Evolutionary conservation across 208 protist species (phyloP).

Genomic region (Herpetomonas samuelpessoai): DNA sequence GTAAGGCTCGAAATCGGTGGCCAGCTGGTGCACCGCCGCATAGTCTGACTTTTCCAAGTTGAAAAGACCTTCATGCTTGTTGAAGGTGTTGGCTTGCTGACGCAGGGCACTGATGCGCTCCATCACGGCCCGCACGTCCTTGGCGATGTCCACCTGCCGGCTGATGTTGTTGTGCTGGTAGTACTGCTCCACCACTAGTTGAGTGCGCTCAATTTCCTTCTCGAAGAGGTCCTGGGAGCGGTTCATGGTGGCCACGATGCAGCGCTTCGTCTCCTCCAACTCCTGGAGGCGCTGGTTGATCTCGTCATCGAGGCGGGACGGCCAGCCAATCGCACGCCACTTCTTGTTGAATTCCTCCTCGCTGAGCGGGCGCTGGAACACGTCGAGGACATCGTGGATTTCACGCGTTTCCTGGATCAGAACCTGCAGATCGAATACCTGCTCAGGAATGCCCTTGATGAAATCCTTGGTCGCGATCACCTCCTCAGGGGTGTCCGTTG

Average conservation of each 20-base stretch:
- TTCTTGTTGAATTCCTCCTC: conserved; percentile 94
- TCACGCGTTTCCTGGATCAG: conserved; percentile 72
- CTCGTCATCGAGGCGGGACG: conserved; percentile 82
- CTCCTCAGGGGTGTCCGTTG: conserved; percentile 86
- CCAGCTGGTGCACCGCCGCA: conserved; percentile 74
- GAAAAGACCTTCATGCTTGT: conserved; percentile 95
- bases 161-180: conserved; percentile 84
- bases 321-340: conserved; percentile 92
- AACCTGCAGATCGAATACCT: conserved; percentile 77
- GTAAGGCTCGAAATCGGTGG: conserved; percentile 96
- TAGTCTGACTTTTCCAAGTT: conserved; percentile 94
- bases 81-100: conserved; percentile 90
- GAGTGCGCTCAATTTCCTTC: conserved; percentile 67
- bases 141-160: conserved; percentile 87
- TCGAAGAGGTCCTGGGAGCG: conserved; percentile 85
- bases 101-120: conserved; percentile 85
- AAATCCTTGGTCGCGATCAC: conserved; percentile 88
- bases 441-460: conserved; percentile 88
- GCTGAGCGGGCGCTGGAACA: conserved; percentile 83
- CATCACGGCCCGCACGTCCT: conserved; percentile 80
- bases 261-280: conserved; percentile 91
- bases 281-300: conserved; percentile 90
- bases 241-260: conserved; percentile 78
- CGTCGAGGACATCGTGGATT: conserved; percentile 88
- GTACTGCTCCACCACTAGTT: conserved; percentile 82